These are phyloP conservation scores for Cruciata laevipes DNA, from an alignment of 257 asterid species.

Conservation along the genomic window DNA sequence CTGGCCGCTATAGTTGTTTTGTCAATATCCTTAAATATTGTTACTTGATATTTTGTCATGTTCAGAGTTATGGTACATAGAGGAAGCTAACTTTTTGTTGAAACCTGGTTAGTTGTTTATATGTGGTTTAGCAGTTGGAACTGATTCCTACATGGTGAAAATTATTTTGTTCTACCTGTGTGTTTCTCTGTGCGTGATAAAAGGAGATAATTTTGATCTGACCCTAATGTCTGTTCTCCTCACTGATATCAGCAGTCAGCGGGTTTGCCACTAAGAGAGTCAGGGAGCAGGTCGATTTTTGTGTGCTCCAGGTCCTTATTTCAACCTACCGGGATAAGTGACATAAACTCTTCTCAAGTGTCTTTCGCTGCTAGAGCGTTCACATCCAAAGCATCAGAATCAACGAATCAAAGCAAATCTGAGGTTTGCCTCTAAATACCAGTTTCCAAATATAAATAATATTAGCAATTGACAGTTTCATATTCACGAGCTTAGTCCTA, in stretches of 20 bases:
- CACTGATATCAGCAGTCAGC: slow-evolving; percentile 38
- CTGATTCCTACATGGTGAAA: not conserved
- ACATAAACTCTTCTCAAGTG: slow-evolving; percentile 21
- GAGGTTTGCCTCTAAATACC: slow-evolving; percentile 42
- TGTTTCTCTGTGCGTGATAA: not conserved
- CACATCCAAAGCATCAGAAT: slow-evolving; percentile 53
- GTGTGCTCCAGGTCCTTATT: slow-evolving; percentile 29
- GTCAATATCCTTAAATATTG: not conserved
- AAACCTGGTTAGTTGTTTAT: not conserved
- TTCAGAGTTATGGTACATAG: too few species aligned
- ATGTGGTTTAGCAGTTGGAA: not conserved
- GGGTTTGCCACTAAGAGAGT: slow-evolving; percentile 36
- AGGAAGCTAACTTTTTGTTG: not conserved
- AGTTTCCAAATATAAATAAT: not conserved
- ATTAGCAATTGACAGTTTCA: not conserved
- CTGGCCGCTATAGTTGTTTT: not conserved
- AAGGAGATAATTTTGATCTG: not conserved
- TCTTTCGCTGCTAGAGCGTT: slow-evolving; percentile 47
- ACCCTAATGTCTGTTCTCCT: slow-evolving; percentile 2
- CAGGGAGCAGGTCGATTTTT: slow-evolving; percentile 26
- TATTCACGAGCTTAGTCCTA: not conserved
- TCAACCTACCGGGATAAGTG: slow-evolving; percentile 34
- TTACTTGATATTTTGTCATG: too few species aligned
- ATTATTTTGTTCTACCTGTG: not conserved
- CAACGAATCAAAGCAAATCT: slow-evolving; percentile 36